phyloP scores from a whole-genome alignment of 2,329 filamentous ascomycete species.

The Periconia sp. region DNA sequence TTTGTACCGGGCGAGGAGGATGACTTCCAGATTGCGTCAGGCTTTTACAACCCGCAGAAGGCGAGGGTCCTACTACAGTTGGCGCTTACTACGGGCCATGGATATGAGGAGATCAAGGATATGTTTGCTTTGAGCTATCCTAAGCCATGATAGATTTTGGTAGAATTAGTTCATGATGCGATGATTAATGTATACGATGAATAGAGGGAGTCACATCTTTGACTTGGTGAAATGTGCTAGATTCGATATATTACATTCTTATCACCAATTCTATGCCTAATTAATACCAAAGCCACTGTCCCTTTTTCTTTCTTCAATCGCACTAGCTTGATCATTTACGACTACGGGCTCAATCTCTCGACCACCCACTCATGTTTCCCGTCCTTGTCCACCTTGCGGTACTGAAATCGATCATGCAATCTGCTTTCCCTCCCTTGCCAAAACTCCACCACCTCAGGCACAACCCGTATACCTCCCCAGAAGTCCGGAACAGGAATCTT shows the following conservation, averaged over 20 bases:
- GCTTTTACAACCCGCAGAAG: slow-evolving; percentile 64
- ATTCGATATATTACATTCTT: too few relatives aligned
- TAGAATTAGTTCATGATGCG: too few relatives aligned
- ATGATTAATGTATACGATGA: too few relatives aligned
- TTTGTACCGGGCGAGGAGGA: slow-evolving; percentile 51
- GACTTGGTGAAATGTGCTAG: too few relatives aligned
- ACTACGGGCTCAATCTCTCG: slow-evolving; percentile 78
- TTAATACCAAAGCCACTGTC: too few relatives aligned
- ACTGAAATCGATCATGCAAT: slow-evolving; percentile 92
- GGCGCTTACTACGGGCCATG: slow-evolving; percentile 36
- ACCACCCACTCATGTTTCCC: slow-evolving; percentile 65
- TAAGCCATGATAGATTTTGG: too few relatives aligned
- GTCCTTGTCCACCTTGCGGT: slow-evolving; percentile 64
- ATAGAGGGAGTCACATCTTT: too few relatives aligned
- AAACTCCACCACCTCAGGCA: slow-evolving; percentile 89
- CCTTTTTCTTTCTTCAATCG: too few relatives aligned
- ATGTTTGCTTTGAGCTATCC: slow-evolving; percentile 42
- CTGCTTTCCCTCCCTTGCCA: slow-evolving; percentile 92
- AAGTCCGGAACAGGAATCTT: slow-evolving; percentile 90
- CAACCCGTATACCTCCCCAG: slow-evolving; percentile 89
- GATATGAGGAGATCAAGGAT: slow-evolving; percentile 53
- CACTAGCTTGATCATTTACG: too few relatives aligned
- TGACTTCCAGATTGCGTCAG: slow-evolving; percentile 51
- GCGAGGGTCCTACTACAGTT: slow-evolving; percentile 58
- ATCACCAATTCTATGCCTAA: too few relatives aligned